Evolutionary conservation across 2,329 filamentous ascomycete species (phyloP).

Genomic region (Huntiella savannae): DNA sequence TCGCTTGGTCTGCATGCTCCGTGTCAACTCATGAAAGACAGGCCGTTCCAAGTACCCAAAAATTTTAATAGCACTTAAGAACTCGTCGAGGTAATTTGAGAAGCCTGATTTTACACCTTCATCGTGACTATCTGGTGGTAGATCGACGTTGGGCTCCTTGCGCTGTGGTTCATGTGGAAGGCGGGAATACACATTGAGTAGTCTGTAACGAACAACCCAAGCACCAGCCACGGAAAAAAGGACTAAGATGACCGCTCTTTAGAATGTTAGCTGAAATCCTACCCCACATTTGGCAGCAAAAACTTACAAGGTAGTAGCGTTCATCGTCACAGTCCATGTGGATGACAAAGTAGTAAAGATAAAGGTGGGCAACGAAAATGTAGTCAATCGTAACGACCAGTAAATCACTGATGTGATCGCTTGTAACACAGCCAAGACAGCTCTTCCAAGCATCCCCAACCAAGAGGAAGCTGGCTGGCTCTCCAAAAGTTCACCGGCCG

Average conservation of each 20-base stretch:
- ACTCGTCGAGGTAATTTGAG: slow-evolving; percentile 94
- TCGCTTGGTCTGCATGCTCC: slow-evolving; percentile 96
- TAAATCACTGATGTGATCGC: slow-evolving; percentile 43
- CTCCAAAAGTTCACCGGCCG: slow-evolving; percentile 4
- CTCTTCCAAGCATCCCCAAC: slow-evolving; percentile 36
- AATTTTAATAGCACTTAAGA: slow-evolving; percentile 94
- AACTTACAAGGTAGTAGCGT: slow-evolving; percentile 77
- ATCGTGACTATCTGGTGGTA: slow-evolving; percentile 86
- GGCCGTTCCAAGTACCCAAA: slow-evolving; percentile 93
- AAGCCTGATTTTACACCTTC: slow-evolving; percentile 77
- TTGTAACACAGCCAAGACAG: slow-evolving; percentile 36
- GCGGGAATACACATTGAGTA: slow-evolving; percentile 90
- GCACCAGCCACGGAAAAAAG: slow-evolving; percentile 66
- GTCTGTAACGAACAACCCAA: slow-evolving; percentile 89
- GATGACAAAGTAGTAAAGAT: slow-evolving; percentile 81
- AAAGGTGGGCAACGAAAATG: slow-evolving; percentile 75
- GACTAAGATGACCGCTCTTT: slow-evolving; percentile 55
- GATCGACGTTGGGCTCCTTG: slow-evolving; percentile 85
- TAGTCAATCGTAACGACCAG: slow-evolving; percentile 67
- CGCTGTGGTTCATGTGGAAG: slow-evolving; percentile 86
- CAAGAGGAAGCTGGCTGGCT: slow-evolving; percentile 26
- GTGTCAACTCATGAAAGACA: slow-evolving; percentile 91
- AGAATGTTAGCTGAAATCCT: slow-evolving; percentile 7
- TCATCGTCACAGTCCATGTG: slow-evolving; percentile 94
- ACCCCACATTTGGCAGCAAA: not conserved